Evolutionary conservation across 306 rosid species (phyloP).

Genomic region (Begonia fuchsioides): DNA sequence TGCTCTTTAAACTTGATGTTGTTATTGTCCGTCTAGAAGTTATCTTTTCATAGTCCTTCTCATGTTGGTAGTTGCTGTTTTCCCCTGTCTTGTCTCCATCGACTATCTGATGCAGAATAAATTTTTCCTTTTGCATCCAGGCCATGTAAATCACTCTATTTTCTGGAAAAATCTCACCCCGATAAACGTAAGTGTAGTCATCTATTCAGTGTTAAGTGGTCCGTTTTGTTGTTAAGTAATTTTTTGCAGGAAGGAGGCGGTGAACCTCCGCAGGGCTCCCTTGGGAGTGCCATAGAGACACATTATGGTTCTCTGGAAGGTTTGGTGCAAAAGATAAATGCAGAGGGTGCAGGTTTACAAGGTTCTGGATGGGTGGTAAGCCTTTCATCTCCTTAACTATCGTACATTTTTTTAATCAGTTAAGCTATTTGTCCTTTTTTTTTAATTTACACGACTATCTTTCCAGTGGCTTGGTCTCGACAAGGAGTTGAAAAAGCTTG

Average conservation of each 20-base stretch:
- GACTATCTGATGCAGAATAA: too few species aligned
- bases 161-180: slow-evolving; percentile 42
- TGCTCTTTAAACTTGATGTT: too few species aligned
- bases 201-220: too few species aligned
- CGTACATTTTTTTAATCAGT: slow-evolving; percentile 1
- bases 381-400: slow-evolving; percentile 28
- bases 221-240: too few species aligned
- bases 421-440: slow-evolving; percentile 1
- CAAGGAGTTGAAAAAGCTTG: slow-evolving; percentile 74
- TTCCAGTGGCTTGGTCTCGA: slow-evolving; percentile 93
- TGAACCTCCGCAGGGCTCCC: slow-evolving; percentile 55
- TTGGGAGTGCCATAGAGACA: slow-evolving; percentile 83
- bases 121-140: slow-evolving; percentile 20
- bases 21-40: too few species aligned
- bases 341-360: slow-evolving; percentile 91
- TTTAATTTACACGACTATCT: slow-evolving; percentile 9
- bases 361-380: slow-evolving; percentile 99
- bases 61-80: not conserved
- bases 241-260: slow-evolving; percentile 83
- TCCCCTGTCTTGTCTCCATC: not conserved
- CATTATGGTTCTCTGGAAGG: slow-evolving; percentile 59
- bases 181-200: slow-evolving; percentile 21
- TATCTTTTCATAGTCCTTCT: too few species aligned
- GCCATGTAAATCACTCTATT: slow-evolving; percentile 66
- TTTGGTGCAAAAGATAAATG: slow-evolving; percentile 44